These are phyloP conservation scores for Linum usitatissimum DNA, from an alignment of 345 rosid species.

Conservation along the genomic window DNA sequence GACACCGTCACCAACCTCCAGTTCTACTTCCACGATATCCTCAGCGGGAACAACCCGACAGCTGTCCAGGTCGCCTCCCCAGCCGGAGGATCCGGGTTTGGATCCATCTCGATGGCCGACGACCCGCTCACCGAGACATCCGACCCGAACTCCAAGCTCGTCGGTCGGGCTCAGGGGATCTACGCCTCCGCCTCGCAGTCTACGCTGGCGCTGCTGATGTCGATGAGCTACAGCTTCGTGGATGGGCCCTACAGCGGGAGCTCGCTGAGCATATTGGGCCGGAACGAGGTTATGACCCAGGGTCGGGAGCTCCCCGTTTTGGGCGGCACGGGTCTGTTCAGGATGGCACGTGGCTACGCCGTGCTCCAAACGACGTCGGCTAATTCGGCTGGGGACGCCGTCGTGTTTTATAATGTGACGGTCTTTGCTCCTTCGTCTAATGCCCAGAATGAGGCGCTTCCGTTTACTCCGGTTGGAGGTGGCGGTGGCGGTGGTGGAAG, in stretches of 20 bases:
- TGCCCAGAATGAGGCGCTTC: neutral
- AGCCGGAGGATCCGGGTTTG: constrained; percentile 6
- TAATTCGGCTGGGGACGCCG: neutral
- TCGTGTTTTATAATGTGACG: neutral
- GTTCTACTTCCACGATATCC: neutral
- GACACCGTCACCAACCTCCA: neutral
- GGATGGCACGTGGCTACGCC: constrained; percentile 15
- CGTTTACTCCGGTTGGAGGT: neutral
- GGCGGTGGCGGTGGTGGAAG: neutral
- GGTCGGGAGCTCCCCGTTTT: constrained; percentile 22
- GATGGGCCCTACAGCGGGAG: constrained; percentile 16
- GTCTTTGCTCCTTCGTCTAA: neutral
- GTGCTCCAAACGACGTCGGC: neutral
- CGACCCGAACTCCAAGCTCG: constrained; percentile 14
- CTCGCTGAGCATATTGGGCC: constrained; percentile 17
- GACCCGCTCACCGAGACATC: constrained; percentile 22
- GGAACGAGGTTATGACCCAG: constrained; percentile 13
- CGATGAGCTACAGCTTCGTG: constrained; percentile 14
- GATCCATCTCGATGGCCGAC: constrained; percentile 17
- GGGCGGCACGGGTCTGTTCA: constrained; percentile 19
- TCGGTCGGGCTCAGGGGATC: constrained; percentile 23
- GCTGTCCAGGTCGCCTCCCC: neutral
- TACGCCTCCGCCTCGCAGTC: constrained; percentile 15
- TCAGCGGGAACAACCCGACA: neutral
- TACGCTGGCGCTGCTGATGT: constrained; percentile 17